Evolutionary conservation across 2,329 filamentous ascomycete species (phyloP), one percentile per base, ranked within the genome.

Genomic region (Neocatenulostroma microsporum): DNA sequence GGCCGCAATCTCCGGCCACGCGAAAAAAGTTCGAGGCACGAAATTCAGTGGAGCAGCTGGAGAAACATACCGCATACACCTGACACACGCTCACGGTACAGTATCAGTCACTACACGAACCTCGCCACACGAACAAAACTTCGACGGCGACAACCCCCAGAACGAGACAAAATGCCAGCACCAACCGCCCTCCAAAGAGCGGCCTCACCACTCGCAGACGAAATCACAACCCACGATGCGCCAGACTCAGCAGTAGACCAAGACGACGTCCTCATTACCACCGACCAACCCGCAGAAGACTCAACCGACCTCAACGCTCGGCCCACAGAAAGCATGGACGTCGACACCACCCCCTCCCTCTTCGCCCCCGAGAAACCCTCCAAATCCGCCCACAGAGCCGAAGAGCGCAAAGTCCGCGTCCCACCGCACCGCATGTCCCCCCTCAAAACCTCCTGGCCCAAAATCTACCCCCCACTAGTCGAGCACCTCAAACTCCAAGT

Each of bases 401-500:
- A 91, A 62, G 79, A 75, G 30, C 80, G 87, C 59, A 94, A 94
- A 67, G 76, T 95, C 9, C 78, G 85, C 26, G 82, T 98, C 39
- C 91, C 91, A 39, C 89, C 91, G 32, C 87, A 98, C 69, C 80
- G 91, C 53, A 85, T 95, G 76, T 82, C 84, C 2, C 89, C 58
- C 12, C 72, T 93, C 37, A 93, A 91, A 66, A 72, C 72, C 39
- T 70, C 74, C 42, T 94, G 87, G 86, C 70, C 80, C 39, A 86
- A 88, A 60, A 86, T 93, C 53, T 93, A 88, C 64, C 82, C 84
- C 39, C 85, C 87, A 2, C 73, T 94, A 1, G 88, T 96, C 49
- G 87, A 96, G 61, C 88, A 98, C 61, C 76, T 96, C 42, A 89
- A 93, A 60, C 74, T 98, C 30, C 88, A 94, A 67, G 84, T 93